These are phyloP conservation scores for Candida manassasensis DNA, from an alignment of 805 yeast species.

Conservation along the genomic window DNA sequence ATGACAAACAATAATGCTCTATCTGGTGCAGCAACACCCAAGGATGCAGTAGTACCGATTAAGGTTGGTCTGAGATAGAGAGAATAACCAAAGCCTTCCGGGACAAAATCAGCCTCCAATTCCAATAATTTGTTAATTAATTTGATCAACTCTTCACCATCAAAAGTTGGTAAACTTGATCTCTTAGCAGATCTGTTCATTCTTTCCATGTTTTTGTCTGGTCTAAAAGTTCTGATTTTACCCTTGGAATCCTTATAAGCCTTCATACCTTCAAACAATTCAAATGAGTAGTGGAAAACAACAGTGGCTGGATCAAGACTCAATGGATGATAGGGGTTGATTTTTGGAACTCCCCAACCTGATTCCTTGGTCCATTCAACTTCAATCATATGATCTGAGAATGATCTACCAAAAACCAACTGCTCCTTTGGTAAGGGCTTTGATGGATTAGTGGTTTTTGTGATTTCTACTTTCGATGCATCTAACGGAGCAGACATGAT, in stretches of 20 bases:
- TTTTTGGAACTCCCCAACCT: slow-evolving; percentile 91
- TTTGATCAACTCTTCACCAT: slow-evolving; percentile 69
- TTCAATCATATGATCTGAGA: slow-evolving; percentile 87
- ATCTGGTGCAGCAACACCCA: slow-evolving; percentile 83
- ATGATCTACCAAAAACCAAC: slow-evolving; percentile 43
- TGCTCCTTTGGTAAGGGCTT: slow-evolving; percentile 34
- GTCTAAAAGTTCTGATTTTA: slow-evolving; percentile 77
- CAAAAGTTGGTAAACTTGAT: slow-evolving; percentile 85
- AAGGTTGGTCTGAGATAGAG: slow-evolving; percentile 91
- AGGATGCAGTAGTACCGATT: slow-evolving; percentile 85
- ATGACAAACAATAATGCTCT: slow-evolving; percentile 81
- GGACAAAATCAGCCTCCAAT: slow-evolving; percentile 74
- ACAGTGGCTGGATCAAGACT: slow-evolving; percentile 80
- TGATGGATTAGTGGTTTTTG: slow-evolving; percentile 34
- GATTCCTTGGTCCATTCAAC: slow-evolving; percentile 70
- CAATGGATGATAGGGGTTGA: slow-evolving; percentile 77
- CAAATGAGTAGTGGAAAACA: slow-evolving; percentile 94
- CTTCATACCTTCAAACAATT: slow-evolving; percentile 92
- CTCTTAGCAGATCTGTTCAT: slow-evolving; percentile 86
- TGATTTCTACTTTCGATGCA: slow-evolving; percentile 32
- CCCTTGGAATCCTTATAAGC: slow-evolving; percentile 70
- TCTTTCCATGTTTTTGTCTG: slow-evolving; percentile 87
- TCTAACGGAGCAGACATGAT: slow-evolving; percentile 27
- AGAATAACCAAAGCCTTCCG: slow-evolving; percentile 83
- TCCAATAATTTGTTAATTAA: slow-evolving; percentile 71